Conservation (phyloP, 2,329 filamentous ascomycete species). For the Amesomyces nigricolor region DNA sequence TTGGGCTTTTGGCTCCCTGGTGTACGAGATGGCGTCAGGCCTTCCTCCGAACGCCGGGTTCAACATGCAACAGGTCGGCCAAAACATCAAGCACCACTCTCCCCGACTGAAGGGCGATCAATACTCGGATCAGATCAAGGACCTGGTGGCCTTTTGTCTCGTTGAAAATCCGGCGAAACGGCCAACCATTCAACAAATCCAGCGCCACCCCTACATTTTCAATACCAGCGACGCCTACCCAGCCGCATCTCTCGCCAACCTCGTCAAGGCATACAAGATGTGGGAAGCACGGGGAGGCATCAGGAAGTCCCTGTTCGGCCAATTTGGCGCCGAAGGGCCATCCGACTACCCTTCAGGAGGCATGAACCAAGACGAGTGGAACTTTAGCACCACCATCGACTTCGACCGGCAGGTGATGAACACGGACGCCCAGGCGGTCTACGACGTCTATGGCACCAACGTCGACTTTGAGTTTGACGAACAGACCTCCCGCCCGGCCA, state of each 20-base stretch:
- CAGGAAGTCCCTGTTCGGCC: constrained; percentile 58
- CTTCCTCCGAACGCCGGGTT: constrained; percentile 58
- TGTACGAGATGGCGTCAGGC: constrained; percentile 76
- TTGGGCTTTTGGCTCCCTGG: constrained; percentile 78
- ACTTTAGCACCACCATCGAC: constrained; percentile 60
- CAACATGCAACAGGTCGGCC: constrained; percentile 48
- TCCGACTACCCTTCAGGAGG: constrained; percentile 40
- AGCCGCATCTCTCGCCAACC: constrained; percentile 54
- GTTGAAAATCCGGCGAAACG: constrained; percentile 62
- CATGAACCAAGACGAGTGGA: constrained; percentile 57
- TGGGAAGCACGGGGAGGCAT: constrained; percentile 73
- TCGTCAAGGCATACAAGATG: constrained; percentile 66
- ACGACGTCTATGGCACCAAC: constrained; percentile 50
- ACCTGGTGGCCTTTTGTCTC: constrained; percentile 68
- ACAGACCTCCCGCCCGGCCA: constrained; percentile 46
- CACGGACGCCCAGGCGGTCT: constrained; percentile 52
- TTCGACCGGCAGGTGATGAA: constrained; percentile 55
- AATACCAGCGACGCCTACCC: constrained; percentile 60
- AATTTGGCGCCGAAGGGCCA: constrained; percentile 53
- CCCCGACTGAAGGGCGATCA: constrained; percentile 66
- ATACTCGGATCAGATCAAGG: constrained; percentile 63
- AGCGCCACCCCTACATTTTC: constrained; percentile 63
- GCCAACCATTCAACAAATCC: constrained; percentile 63
- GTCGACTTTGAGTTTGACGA: constrained; percentile 49
- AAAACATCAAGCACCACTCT: constrained; percentile 53